Base-by-base conservation (phyloP, 345 rosid species). In the Sisymbrium altissimum region DNA sequence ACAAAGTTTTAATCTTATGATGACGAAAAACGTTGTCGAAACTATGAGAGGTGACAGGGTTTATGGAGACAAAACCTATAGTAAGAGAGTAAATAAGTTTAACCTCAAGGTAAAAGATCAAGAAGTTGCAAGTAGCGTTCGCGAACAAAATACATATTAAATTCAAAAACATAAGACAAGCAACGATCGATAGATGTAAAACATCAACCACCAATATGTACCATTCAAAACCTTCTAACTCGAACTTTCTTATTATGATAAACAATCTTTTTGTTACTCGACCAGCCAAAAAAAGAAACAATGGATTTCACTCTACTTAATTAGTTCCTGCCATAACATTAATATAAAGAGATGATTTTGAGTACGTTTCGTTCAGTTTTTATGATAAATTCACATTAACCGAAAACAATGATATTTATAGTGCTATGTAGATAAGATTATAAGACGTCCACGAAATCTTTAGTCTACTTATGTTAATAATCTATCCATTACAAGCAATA, bases 371-470 rank as follows among this genome's bases (percentile, higher is more conserved):
- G 27, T 49, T 61, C 68, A 60, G 41, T 49, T 61, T 63, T 11
- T 52, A 23, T 21, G 11, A 52, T 19, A 19, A n/a, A 45, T 35
- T 33, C 58, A 65, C 21, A 45, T 56, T 45, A 56, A 8, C 15
- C 13, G 43, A 14, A 70, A 57, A 70, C 21, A 57, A 19, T 44
- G 32, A 19, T 19, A 32, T 8, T 27, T 32, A 2, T 15, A 30
- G 35, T 13, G 27, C 6, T 38, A 19, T 53, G 21, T 33, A 32
- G 56, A 63, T 15, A 71, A 61, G 60, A 63, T 30, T 23, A 53
- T 53, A 63, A 18, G 64, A 54, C 62, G 76, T 71, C 61, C 54
- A 72, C 69, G 69, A 62, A 72, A 62, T 62, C 33, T 27, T n/a
- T 33, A 41, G 3, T 43, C 64, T 53, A 53, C 46, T 63, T 54